Conservation (phyloP, 352 stramenopile species). For the Phytophthora cajani region DNA sequence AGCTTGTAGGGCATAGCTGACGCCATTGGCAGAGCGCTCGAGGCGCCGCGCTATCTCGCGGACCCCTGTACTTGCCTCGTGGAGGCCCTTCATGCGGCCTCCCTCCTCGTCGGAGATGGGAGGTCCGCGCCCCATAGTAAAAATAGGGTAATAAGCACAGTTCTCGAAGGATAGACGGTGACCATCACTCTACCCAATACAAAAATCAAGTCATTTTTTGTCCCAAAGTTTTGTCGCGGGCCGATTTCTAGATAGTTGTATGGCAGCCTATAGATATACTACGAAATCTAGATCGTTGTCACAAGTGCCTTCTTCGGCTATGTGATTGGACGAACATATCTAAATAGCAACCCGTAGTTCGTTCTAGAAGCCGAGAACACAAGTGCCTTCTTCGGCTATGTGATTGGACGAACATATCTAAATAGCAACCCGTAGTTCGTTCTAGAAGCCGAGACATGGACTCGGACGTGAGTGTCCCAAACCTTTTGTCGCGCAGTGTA, state of each 20-base stretch:
- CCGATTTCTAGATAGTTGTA: slow-evolving; percentile 1
- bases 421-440: too few relatives aligned
- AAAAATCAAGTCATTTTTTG: slow-evolving; percentile 16
- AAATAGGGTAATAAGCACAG: slow-evolving; percentile 9
- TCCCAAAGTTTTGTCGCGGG: slow-evolving; percentile 11
- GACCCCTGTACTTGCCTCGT: slow-evolving; percentile 1
- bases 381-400: too few relatives aligned
- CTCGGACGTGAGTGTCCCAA: slow-evolving; percentile 5
- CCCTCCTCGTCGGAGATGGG: slow-evolving; percentile 8
- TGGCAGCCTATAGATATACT: slow-evolving; percentile 7
- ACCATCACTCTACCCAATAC: slow-evolving; percentile 1
- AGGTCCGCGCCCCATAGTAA: slow-evolving; percentile 3
- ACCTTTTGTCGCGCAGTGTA: slow-evolving; percentile 9
- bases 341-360: slow-evolving; percentile 7
- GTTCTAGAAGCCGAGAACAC: slow-evolving; percentile 4
- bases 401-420: too few relatives aligned
- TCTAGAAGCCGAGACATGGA: too few relatives aligned
- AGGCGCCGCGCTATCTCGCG: not conserved
- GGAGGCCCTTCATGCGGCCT: slow-evolving; percentile 8
- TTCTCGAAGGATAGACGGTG: not conserved
- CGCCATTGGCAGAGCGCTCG: not conserved
- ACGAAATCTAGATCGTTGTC: not conserved
- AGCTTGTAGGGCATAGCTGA: slow-evolving; percentile 1
- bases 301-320: not conserved
- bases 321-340: not conserved